Percentiles rank a stretch among this genome's conserved stretches.
These are phyloP conservation scores for Coemansia javaensis DNA, from an alignment of 192 early-diverging fungal species.

Conservation along the genomic window DNA sequence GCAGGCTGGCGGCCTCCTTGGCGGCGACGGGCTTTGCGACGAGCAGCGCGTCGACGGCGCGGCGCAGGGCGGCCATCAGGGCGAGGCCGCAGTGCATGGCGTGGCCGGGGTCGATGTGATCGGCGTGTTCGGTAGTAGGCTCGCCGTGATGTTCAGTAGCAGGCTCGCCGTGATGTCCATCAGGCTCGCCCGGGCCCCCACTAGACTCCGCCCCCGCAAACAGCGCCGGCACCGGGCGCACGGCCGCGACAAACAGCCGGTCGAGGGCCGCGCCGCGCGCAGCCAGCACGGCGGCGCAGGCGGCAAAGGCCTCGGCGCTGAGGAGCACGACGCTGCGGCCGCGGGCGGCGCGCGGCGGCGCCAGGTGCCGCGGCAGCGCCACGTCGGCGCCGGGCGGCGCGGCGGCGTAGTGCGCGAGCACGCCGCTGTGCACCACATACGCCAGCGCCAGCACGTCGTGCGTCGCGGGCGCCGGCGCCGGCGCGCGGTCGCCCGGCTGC, in stretches of 20 bases:
- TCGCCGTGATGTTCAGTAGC: no score
- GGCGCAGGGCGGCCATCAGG: conserved; percentile 11
- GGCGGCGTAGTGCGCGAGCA: conserved; percentile 3
- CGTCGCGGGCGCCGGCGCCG: not conserved
- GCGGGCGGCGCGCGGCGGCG: conserved; percentile 1
- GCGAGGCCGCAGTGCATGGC: not conserved
- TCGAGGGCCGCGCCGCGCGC: not conserved
- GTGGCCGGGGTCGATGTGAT: no score
- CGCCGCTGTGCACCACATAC: conserved; percentile 26
- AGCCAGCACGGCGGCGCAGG: conserved; percentile 11
- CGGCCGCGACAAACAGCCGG: conserved; percentile 5
- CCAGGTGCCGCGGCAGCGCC: conserved; percentile 9
- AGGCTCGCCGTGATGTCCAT: no score
- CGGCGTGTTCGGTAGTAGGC: no score
- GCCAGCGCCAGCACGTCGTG: conserved; percentile 11
- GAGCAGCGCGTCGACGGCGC: conserved; percentile 9
- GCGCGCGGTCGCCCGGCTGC: no score
- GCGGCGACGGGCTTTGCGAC: conserved; percentile 7
- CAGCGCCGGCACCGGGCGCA: conserved; percentile 3
- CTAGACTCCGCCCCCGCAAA: no score
- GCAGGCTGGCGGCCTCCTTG: conserved; percentile 8
- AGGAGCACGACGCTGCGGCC: conserved; percentile 18
- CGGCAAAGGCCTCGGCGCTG: conserved; percentile 16
- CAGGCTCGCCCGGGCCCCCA: no score
- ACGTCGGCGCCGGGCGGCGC: not conserved